phyloP scores from a whole-genome alignment of 164 flowering plant genomes.

The Stephania cephalantha region DNA sequence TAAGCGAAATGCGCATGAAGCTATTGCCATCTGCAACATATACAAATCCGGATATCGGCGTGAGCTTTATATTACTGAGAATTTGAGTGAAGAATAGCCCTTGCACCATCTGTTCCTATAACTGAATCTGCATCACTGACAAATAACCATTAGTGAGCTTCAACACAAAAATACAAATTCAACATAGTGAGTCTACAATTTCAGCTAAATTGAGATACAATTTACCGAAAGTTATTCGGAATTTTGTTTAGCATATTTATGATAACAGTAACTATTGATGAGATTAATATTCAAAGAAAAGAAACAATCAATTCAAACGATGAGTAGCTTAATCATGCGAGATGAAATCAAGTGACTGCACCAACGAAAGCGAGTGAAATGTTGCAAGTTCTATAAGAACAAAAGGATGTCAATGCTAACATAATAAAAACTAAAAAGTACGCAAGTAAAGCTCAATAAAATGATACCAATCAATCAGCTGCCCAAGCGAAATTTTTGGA shows the following conservation, averaged over 20 bases:
- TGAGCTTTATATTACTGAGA: neutral
- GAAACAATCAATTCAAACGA: neutral
- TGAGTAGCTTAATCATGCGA: neutral
- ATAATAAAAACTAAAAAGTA: neutral
- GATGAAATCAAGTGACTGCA: neutral
- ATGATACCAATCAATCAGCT: neutral
- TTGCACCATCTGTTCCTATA: neutral
- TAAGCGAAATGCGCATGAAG: neutral
- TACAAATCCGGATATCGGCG: neutral
- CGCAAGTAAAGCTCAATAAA: neutral
- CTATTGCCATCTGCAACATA: neutral
- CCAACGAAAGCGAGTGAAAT: neutral
- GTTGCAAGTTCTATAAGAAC: neutral
- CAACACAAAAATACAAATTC: neutral
- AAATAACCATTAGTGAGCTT: neutral
- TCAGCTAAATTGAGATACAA: neutral
- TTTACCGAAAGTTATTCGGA: neutral
- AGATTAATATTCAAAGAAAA: neutral
- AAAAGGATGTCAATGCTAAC: neutral
- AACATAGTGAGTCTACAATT: neutral
- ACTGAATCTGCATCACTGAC: neutral
- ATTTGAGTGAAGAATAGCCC: neutral
- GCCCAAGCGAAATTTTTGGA: neutral
- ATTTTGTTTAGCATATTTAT: too few relatives aligned
- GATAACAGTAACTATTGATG: too few relatives aligned